A percentile compares a stretch with the other conserved stretches of the same genome.
These are phyloP conservation scores for Chernovozyma sophiae-reginae DNA, from an alignment of 1,139 yeast genomes.

Conservation along the genomic window DNA sequence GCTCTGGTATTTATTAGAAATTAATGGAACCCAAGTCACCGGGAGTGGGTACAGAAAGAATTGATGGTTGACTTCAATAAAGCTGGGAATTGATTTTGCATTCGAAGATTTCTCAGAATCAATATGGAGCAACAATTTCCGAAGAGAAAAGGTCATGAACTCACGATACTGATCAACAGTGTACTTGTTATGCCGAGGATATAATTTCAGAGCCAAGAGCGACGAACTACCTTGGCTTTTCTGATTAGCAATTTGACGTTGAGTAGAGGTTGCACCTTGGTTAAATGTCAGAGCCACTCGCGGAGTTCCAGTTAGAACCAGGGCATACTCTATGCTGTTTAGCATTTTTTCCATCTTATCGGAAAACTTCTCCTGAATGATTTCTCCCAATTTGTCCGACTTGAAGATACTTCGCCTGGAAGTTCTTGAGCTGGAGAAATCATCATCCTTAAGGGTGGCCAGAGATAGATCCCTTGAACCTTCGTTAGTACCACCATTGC, in stretches of 20 bases:
- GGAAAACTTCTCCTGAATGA: conserved; percentile 12
- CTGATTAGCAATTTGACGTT: too few species aligned
- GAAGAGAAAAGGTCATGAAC: conserved; percentile 22
- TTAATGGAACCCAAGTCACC: conserved; percentile 37
- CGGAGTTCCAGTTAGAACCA: neutral
- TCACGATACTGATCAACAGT: conserved; percentile 17
- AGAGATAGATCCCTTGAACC: neutral
- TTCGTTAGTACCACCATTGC: too few species aligned
- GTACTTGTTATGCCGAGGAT: neutral
- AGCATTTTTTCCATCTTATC: neutral
- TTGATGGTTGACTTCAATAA: conserved; percentile 20
- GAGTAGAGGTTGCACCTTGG: too few species aligned
- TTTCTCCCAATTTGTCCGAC: conserved; percentile 21
- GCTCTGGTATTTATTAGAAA: conserved; percentile 21
- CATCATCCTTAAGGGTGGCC: conserved; percentile 9
- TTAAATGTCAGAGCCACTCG: too few species aligned
- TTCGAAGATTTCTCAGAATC: conserved; percentile 19
- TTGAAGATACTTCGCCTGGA: conserved; percentile 10
- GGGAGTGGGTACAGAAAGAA: conserved; percentile 35
- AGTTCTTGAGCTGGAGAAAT: neutral
- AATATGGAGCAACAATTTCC: conserved; percentile 22
- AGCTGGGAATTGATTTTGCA: conserved; percentile 24
- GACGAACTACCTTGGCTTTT: neutral
- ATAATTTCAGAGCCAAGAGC: neutral
- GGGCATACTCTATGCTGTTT: conserved; percentile 1